phyloP scores from a whole-genome alignment of 495 filamentous ascomycete species.

The Xanthoparmelia taractica region DNA sequence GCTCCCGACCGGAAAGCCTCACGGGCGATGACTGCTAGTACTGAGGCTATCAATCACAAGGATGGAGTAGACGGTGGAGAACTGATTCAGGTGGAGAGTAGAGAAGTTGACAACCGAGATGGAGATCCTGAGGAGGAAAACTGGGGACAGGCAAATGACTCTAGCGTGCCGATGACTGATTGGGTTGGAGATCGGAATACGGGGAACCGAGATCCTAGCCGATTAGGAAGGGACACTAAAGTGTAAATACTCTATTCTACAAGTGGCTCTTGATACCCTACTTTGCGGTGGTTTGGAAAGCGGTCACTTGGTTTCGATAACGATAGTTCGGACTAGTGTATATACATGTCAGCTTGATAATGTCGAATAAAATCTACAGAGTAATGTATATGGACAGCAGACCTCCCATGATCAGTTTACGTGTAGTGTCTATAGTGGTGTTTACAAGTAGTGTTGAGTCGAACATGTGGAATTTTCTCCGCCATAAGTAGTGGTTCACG shows the following conservation, averaged over 20 bases:
- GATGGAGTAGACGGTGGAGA: too few species aligned
- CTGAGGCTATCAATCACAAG: not conserved
- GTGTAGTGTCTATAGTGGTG: too few species aligned
- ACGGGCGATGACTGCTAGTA: not conserved
- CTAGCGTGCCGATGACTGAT: not conserved
- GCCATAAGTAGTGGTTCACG: too few species aligned
- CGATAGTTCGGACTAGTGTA: not conserved
- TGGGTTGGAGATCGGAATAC: not conserved
- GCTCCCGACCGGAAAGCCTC: not conserved
- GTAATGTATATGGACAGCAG: not conserved
- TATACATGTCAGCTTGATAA: not conserved
- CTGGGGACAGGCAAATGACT: slow-evolving; percentile 2
- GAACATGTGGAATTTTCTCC: too few species aligned
- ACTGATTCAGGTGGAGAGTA: not conserved
- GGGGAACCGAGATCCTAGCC: not conserved
- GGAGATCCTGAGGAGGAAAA: slow-evolving; percentile 1
- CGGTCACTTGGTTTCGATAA: not conserved
- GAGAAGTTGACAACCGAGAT: slow-evolving; percentile 6
- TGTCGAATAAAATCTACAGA: not conserved
- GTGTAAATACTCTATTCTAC: not conserved
- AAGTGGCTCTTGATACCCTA: too few species aligned
- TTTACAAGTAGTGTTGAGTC: too few species aligned
- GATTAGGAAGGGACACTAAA: not conserved
- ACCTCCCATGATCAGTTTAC: not conserved
- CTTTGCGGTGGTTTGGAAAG: too few species aligned